phyloP scores from a whole-genome alignment of 2,329 filamentous ascomycete genomes.

The Sphaerostilbella broomeana region DNA sequence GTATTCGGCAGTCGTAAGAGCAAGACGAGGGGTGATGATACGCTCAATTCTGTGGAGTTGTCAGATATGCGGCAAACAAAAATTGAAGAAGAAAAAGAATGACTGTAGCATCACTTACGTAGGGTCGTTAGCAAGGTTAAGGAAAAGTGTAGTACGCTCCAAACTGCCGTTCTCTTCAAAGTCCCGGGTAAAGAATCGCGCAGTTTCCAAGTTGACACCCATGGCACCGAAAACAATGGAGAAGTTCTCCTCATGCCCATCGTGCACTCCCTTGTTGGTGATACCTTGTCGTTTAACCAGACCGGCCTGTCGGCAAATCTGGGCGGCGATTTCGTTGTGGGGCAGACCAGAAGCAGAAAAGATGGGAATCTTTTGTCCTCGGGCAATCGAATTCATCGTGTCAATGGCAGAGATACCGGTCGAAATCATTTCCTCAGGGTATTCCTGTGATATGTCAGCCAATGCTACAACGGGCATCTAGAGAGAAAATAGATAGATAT shows the following conservation, averaged over 20 bases:
- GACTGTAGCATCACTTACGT: conserved; percentile 59
- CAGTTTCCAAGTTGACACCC: conserved; percentile 99
- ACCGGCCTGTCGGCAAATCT: conserved; percentile 96
- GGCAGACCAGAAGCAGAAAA: conserved; percentile 98
- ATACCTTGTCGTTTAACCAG: conserved; percentile 72
- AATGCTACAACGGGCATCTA: neutral
- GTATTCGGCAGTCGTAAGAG: conserved; percentile 97
- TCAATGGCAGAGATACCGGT: conserved; percentile 99
- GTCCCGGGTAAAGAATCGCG: conserved; percentile 95
- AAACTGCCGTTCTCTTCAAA: conserved; percentile 99
- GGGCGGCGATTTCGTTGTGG: conserved; percentile 98
- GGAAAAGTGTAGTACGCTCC: conserved; percentile 94
- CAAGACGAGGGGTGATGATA: conserved; percentile 98
- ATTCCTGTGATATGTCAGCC: conserved; percentile 55
- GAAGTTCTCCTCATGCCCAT: conserved; percentile 98
- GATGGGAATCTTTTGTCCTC: conserved; percentile 99
- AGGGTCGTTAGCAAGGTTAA: conserved; percentile 98
- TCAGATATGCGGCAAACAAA: conserved; percentile 12
- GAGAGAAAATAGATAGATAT: neutral
- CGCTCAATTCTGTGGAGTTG: conserved; percentile 71
- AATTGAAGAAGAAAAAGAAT: neutral
- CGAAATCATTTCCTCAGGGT: conserved; percentile 99
- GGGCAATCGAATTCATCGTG: conserved; percentile 96
- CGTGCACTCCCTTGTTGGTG: conserved; percentile 90
- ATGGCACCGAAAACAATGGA: conserved; percentile 99